Evolutionary conservation across 2,329 filamentous ascomycete genomes (phyloP), one percentile per base, ranked within the genome.

Genomic region (Cercospora sojina): DNA sequence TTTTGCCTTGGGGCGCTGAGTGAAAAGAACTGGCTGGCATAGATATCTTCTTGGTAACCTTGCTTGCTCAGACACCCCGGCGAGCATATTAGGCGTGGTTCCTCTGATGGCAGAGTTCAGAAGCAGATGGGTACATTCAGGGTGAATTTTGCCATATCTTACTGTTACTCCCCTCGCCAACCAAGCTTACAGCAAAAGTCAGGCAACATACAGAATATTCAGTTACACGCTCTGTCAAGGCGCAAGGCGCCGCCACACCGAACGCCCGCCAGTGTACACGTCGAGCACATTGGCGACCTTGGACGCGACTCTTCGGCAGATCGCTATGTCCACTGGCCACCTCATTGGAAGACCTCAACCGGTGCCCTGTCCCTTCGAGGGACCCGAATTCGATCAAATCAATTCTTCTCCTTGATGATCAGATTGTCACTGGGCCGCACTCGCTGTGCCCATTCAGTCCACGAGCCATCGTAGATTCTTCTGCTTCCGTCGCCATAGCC

Each of bases 391-490:
- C 18, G 8, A 3, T 27, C 35, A 51, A 18, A 25, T 63, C 49
- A 63, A 32, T 63, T 57, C 20, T 62, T 29, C 38, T 64, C 65
- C 41, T 77, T 78, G 47, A 74, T 62, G 47, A 79, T 79, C 64
- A 78, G 62, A 23, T 75, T 75, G 16, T 78, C 77, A n/a, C 67
- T 68, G 5, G 73, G 70, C 62, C 72, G 64, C 29, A 77, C 77
- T 61, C 77, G 67, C 67, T 78, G 76, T n/a, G 77, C 77, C 76
- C 76, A 79, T 67, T 79, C 77, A 1, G 95, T 98, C 95, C 95
- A 99, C 79, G 93, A 97, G 57, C 95, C 95, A 78, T 99, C 95
- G 75, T 99, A 99, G 23, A 99, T 84, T 76, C 86, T 89, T 12
- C 71, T 67, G 64, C 86, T 86, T 63, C 88, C 85, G 3, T 86